Evolutionary conservation across 1,139 yeast genomes (phyloP).

Genomic region (Suhomyces kunorum): DNA sequence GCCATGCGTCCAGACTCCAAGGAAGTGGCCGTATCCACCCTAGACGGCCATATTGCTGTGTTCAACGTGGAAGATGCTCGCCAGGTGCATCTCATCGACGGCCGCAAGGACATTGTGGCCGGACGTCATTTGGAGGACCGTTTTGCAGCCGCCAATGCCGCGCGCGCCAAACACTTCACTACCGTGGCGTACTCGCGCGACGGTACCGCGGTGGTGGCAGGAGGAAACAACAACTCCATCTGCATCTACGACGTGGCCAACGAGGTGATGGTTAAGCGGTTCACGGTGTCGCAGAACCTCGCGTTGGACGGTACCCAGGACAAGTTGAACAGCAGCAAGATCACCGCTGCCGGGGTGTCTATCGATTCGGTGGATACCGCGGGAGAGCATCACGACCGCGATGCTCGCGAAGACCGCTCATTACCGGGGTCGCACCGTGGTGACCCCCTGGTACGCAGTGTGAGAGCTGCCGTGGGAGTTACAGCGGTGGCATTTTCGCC

Average conservation of each 20-base stretch:
- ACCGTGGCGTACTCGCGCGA: conserved; percentile 85
- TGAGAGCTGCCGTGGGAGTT: conserved; percentile 77
- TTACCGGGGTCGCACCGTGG: conserved; percentile 92
- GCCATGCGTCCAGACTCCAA: conserved; percentile 91
- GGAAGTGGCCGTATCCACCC: conserved; percentile 82
- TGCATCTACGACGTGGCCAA: conserved; percentile 88
- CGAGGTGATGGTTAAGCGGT: conserved; percentile 80
- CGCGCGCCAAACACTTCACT: conserved; percentile 81
- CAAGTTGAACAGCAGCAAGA: conserved; percentile 71
- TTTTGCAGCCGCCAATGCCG: conserved; percentile 76
- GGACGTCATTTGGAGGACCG: conserved; percentile 86
- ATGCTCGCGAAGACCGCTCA: conserved; percentile 72
- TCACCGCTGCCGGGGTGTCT: conserved; percentile 84
- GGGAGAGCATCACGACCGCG: conserved; percentile 85
- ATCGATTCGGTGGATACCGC: conserved; percentile 77
- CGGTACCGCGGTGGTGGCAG: conserved; percentile 85
- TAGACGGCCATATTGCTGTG: conserved; percentile 83
- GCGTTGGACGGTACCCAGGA: conserved; percentile 85
- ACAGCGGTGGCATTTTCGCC: conserved; percentile 83
- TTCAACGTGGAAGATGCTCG: conserved; percentile 83
- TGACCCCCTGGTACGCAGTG: conserved; percentile 77
- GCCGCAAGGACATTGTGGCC: conserved; percentile 79
- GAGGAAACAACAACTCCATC: conserved; percentile 88
- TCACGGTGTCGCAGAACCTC: conserved; percentile 86
- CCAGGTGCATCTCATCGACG: conserved; percentile 83